Base-by-base conservation (phyloP, 2,329 filamentous ascomycete species). In the Cladosporium halotolerans region DNA sequence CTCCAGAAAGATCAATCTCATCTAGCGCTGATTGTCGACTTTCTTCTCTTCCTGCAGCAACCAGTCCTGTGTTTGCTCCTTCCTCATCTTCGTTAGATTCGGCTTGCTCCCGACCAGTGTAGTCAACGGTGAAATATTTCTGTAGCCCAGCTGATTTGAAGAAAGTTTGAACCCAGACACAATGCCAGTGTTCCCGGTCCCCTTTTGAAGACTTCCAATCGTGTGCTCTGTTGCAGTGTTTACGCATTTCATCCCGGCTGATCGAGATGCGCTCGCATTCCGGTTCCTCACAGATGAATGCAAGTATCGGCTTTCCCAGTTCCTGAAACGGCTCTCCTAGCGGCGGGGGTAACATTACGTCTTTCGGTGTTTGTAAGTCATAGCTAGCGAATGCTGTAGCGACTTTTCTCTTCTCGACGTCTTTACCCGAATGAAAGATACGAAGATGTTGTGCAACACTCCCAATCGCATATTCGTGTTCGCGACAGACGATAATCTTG, bases 91-190 rank as follows among this genome's bases (percentile, higher is more conserved):
- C 33, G 31, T 36, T 44, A 9, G 16, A n/a, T 7, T 38, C n/a
- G 23, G 36, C 18, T 36, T 39, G 38, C 16, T 36, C 28, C 31
- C 19, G 23, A 23, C 23, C 23, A 7, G 23, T 34, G 6, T 50
- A 46, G 14, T 32, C 13, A 14, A 57, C 48, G 23, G 53, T 55
- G 40, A 55, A 57, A 28, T 57, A 55, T 28, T 45, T 47, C 36
- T 57, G 33, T 34, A 57, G 33, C 11, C 55, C 53, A 19, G 32
- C 44, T 11, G 53, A 31, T 13, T 40, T 44, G 38, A 57, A 57
- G 48, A 57, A 57, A n/a, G 55, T 57, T 41, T 57, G 38, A n/a
- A 55, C 48, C 50, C 36, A 56, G 23, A 46, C 40, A 36, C 16
- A 18, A 34, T 40, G 18, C 52, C 39, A 57, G 32, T 46, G 23